phyloP scores from a whole-genome alignment of 2,329 filamentous ascomycete genomes.

The Ophiostoma piceae region DNA sequence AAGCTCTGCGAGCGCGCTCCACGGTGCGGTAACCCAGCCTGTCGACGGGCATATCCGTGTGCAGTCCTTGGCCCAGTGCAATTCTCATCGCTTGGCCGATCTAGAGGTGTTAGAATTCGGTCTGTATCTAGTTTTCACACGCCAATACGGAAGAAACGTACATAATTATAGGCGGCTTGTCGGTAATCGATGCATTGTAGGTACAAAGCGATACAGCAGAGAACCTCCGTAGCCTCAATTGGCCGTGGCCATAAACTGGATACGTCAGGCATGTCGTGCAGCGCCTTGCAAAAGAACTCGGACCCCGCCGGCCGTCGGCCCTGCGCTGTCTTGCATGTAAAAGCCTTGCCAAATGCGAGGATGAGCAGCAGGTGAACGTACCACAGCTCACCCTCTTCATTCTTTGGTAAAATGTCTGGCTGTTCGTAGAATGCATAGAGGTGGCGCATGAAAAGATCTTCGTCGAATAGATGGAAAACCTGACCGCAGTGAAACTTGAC shows the following conservation, averaged over 20 bases:
- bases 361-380: conserved; percentile 4
- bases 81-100: conserved; percentile 17
- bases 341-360: conserved; percentile 14
- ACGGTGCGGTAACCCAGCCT: background rate
- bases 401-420: background rate
- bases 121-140: too few species aligned
- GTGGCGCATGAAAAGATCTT: conserved; percentile 7
- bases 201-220: conserved; percentile 14
- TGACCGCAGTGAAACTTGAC: conserved; percentile 17
- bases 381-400: conserved; percentile 10
- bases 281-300: conserved; percentile 7
- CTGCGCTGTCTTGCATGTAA: background rate
- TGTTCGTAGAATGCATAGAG: conserved; percentile 8
- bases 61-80: conserved; percentile 3
- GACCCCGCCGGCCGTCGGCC: background rate
- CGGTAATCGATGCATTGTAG: conserved; percentile 13
- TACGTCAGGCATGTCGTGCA: conserved; percentile 8
- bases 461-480: conserved; percentile 16
- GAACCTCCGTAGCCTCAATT: conserved; percentile 11
- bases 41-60: conserved; percentile 15
- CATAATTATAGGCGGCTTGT: conserved; percentile 5
- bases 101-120: background rate
- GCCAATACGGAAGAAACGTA: background rate
- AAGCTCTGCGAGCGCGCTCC: background rate
- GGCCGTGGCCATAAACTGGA: background rate